These are phyloP conservation scores for Onygenales sp. DNA, from an alignment of 2,329 filamentous ascomycete genomes.

Conservation along the genomic window DNA sequence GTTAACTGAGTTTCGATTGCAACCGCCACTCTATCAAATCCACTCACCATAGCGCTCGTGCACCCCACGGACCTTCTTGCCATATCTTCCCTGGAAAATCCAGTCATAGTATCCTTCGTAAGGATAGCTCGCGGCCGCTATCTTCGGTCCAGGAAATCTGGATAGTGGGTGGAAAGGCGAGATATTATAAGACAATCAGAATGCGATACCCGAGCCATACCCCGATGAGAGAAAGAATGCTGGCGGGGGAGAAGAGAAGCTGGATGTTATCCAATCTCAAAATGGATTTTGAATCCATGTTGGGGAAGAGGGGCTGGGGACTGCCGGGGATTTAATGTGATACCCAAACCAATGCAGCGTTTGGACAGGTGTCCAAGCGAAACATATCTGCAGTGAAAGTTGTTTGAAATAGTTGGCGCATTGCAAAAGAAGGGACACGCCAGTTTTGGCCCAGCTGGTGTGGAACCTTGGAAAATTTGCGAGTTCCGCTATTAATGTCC, in stretches of 20 bases:
- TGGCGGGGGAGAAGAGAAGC: background rate
- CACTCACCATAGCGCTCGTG: constrained; percentile 16
- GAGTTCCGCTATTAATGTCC: no score
- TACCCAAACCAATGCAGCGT: background rate
- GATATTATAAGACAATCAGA: background rate
- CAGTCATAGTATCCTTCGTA: constrained; percentile 16
- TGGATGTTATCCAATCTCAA: background rate
- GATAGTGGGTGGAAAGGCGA: constrained; percentile 2
- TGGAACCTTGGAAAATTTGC: no score
- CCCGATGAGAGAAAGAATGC: background rate
- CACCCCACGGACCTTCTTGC: constrained; percentile 12
- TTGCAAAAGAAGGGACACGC: no score
- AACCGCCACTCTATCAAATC: background rate
- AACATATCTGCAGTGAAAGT: no score
- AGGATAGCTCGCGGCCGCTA: constrained; percentile 11
- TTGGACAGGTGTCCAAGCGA: no score
- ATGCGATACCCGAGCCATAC: constrained; percentile 1
- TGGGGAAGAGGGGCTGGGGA: background rate
- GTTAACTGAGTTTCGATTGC: background rate
- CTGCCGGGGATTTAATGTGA: background rate
- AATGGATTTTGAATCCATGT: background rate
- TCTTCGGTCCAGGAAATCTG: constrained; percentile 13
- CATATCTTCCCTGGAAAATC: constrained; percentile 11
- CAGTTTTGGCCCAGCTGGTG: no score
- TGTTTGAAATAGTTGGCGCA: no score